Evolutionary conservation across 148 eudicot species (phyloP).

Genomic region (Linanthus parryae): DNA sequence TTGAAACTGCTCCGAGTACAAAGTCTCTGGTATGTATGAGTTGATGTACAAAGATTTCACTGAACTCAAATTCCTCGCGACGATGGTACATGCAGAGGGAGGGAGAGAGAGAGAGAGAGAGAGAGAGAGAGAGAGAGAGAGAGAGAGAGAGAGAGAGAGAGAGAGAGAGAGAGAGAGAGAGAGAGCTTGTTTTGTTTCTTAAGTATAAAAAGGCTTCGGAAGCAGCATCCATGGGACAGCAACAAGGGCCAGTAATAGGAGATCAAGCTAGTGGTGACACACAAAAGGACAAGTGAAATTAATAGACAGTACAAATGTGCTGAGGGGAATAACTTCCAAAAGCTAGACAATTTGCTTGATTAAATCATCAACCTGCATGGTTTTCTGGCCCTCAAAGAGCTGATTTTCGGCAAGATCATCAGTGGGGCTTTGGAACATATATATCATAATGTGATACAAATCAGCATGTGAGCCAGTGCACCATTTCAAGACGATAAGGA

Average conservation of each 20-base stretch:
- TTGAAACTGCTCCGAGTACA: constrained; percentile 14
- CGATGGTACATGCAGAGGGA: no score
- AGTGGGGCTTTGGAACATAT: constrained; percentile 73
- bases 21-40: constrained; percentile 13
- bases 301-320: no score
- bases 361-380: constrained; percentile 47
- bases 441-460: constrained; percentile 55
- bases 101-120: not conserved
- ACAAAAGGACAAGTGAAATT: no score
- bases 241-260: constrained; percentile 72
- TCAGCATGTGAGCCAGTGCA: constrained; percentile 57
- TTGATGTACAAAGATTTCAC: constrained; percentile 17
- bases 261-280: constrained; percentile 82
- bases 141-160: not conserved
- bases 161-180: not conserved
- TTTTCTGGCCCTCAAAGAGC: constrained; percentile 86
- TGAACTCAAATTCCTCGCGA: constrained; percentile 16
- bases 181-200: constrained; percentile 59
- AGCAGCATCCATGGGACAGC: constrained; percentile 98
- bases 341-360: not conserved
- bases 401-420: constrained; percentile 91
- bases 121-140: not conserved
- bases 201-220: constrained; percentile 89
- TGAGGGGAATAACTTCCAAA: no score
- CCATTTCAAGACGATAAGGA: constrained; percentile 49